Base-by-base conservation (phyloP, 306 rosid genomes). In the Pyrus betulifolia region DNA sequence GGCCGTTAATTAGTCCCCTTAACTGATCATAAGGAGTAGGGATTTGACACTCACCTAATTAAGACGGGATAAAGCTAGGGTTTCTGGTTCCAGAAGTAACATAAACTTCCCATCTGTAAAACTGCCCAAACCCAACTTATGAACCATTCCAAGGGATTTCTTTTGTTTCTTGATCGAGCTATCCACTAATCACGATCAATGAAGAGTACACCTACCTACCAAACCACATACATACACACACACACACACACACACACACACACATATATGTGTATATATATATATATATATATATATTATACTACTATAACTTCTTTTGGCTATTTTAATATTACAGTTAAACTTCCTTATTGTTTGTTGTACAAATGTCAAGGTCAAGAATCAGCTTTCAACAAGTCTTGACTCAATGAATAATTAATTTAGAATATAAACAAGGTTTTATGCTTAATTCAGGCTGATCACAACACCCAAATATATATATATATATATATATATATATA, bases 121-220 rank as follows among this genome's bases (percentile, higher is more conserved):
- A 80, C 84, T 75, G 72, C 83, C 77, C 18, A 82, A 88, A 90
- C 83, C 88, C 76, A 86, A 78, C 90, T 79, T 82, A 76, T 73
- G 71, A 75, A 78, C 86, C 84, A 74, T 74, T 84, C 78, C 74
- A 82, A 70, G 85, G 79, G 70, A 74, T 78, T 64, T 4, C 63
- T 63, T 67, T 82, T 69, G 76, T 69, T 60, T 70, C 69, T 74
- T 51, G 9, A 25, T 22, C 49, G 76, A 81, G 76, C 76, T 74
- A 74, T 76, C 69, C 78, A 49, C 74, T 74, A 33, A 57, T 58
- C 19, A 22, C 11, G 38, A 72, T 72, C 69, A 71, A 79, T 61
- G 81, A 70, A 30, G 67, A 77, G 81, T 79, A 65, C 76, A 81
- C 86, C 90, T 73, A 81, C 90, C 89, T 72, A 82, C 81, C 86